Conservation (phyloP, 2,329 filamentous ascomycete genomes). For the Talaromyces sp. region DNA sequence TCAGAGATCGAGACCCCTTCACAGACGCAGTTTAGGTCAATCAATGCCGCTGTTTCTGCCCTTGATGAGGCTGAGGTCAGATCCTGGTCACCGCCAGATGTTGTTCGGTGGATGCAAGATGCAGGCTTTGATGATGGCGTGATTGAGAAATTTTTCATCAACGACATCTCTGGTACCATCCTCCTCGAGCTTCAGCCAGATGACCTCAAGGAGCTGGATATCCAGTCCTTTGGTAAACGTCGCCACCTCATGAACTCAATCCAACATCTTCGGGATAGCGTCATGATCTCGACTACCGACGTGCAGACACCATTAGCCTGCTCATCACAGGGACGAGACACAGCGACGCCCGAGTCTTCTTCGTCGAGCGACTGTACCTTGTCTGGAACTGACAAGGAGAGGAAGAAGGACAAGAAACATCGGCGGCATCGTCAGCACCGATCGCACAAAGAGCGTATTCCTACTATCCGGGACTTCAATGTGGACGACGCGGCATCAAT, state of each 20-base stretch:
- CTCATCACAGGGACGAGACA: neutral
- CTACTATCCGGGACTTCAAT: slow-evolving; percentile 21
- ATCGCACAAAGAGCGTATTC: slow-evolving; percentile 58
- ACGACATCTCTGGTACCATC: slow-evolving; percentile 87
- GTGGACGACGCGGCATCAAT: slow-evolving; percentile 84
- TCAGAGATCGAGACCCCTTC: neutral
- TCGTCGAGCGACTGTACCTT: slow-evolving; percentile 1
- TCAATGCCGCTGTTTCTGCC: slow-evolving; percentile 19
- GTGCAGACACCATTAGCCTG: neutral
- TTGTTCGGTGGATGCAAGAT: slow-evolving; percentile 67
- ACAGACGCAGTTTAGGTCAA: slow-evolving; percentile 13
- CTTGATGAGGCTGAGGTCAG: slow-evolving; percentile 23
- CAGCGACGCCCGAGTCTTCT: neutral
- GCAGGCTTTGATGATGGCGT: slow-evolving; percentile 72
- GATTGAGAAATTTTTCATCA: slow-evolving; percentile 79
- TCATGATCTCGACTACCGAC: neutral
- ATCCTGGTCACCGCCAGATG: slow-evolving; percentile 24
- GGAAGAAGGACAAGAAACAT: slow-evolving; percentile 11
- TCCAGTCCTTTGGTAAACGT: slow-evolving; percentile 60
- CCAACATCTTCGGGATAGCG: slow-evolving; percentile 43
- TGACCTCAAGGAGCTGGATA: slow-evolving; percentile 62
- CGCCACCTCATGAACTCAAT: slow-evolving; percentile 58
- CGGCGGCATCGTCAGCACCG: slow-evolving; percentile 23
- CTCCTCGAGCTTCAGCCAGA: slow-evolving; percentile 89
- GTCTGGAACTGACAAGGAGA: neutral